Base-by-base conservation (phyloP, 768 basidiomycete genomes). In the Mycena leptocephala region DNA sequence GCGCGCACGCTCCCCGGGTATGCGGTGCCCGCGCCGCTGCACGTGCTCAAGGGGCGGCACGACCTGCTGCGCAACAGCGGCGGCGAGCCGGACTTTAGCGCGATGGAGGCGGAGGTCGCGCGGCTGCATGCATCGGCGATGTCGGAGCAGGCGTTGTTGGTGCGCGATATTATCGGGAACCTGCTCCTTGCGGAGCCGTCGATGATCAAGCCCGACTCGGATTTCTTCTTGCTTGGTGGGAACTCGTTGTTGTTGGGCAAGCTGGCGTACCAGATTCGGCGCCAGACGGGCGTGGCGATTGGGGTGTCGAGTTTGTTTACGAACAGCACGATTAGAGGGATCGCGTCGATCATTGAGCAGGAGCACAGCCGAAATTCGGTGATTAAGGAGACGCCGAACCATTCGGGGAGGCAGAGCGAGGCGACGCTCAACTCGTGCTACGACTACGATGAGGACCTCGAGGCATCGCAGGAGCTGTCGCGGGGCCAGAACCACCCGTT, bases 161-260 rank as follows among this genome's bases (percentile, higher is more conserved):
- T 88, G 26, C 82, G 87, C 22, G 84, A 85, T 41, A 83, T 88
- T 65, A 73, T 88, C 18, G 82, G 83, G 10, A 80, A 82, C 10
- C 75, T 87, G 39, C 78, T 88, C 11, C 48, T 71, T 10, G 55
- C 82, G 56, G 85, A 87, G 33, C 69, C 83, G 10, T 76, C 74
- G 11, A 80, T 77, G 64, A 82, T 88, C 24, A 80, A 74, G 10
- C 67, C 70, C 37, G 80, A 83, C 28, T 87, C 87, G 5, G 88
- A 88, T 74, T 88, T 88, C 76, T 88, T 88, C 79, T 75, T 88
- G 0, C 77, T 88, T 16, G 88, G 88, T 35, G 88, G 73, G 73
- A 68, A 28, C 9, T 89, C 88, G 5, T 80, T 89, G 1, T 82
- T 89, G 13, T 84, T 89, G 16, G 89, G 89, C n/a, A 85, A 88